A percentile compares a stretch with the other conserved stretches of the same genome.
Evolutionary conservation across 306 rosid genomes (phyloP).

Genomic region (Sesbania bispinosa): DNA sequence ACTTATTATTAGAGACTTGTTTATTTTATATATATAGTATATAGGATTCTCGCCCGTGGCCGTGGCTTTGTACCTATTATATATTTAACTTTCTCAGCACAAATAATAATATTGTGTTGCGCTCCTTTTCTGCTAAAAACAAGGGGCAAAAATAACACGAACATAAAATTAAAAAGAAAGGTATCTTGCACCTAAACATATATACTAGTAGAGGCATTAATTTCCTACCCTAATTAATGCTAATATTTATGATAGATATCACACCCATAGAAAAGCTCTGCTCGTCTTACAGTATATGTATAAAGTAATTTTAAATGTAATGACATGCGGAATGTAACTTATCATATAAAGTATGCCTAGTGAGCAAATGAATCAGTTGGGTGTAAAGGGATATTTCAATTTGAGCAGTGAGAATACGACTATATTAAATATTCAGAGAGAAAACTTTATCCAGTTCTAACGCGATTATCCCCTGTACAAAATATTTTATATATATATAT

Average conservation of each 20-base stretch:
- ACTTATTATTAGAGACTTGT: background rate
- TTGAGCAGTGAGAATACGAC: no score
- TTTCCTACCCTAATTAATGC: background rate
- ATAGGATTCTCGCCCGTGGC: slow-evolving; percentile 3
- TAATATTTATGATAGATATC: background rate
- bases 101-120: background rate
- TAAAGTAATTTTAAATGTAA: background rate
- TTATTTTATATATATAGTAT: background rate
- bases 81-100: background rate
- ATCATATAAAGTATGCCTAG: background rate
- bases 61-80: background rate
- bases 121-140: background rate
- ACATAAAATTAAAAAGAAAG: background rate
- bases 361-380: no score
- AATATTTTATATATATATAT: no score
- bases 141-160: background rate
- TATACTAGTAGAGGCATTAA: no score
- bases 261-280: background rate
- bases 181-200: background rate
- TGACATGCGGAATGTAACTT: background rate
- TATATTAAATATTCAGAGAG: no score
- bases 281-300: background rate
- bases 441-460: no score
- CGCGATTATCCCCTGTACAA: no score
- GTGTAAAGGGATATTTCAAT: no score